Percentiles rank a stretch among this genome's conserved stretches.
Evolutionary conservation across 129 eudicot genomes (phyloP).

Genomic region (Tagetes patula): DNA sequence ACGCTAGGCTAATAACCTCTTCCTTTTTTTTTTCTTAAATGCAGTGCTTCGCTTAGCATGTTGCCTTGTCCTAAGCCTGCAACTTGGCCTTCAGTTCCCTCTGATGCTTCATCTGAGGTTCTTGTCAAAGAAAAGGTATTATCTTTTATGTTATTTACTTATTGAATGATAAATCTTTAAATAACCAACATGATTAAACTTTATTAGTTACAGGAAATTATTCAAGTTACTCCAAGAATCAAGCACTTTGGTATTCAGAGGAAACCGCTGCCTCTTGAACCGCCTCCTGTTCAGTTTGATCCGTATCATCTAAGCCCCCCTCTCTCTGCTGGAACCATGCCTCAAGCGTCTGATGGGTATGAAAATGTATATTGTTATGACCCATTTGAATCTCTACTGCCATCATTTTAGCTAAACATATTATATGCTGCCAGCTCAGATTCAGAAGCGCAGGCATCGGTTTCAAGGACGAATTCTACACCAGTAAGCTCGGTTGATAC

Average conservation of each 20-base stretch:
- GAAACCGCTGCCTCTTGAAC: constrained; percentile 88
- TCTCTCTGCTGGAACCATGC: constrained; percentile 75
- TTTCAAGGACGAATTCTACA: constrained; percentile 55
- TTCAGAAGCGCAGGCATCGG: constrained; percentile 39
- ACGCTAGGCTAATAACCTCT: not conserved
- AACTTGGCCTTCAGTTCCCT: constrained; percentile 79
- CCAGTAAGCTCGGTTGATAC: constrained; percentile 56
- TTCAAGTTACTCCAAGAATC: constrained; percentile 61
- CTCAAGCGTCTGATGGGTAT: constrained; percentile 67
- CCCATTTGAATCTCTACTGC: not conserved
- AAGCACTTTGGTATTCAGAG: constrained; percentile 88
- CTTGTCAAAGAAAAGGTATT: constrained; percentile 77
- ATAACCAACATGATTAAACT: constrained; percentile 15
- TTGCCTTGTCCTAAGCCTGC: constrained; percentile 97
- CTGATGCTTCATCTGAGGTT: constrained; percentile 74
- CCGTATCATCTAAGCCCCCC: constrained; percentile 82
- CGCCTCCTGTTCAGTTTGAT: constrained; percentile 71
- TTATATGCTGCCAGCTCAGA: constrained; percentile 56
- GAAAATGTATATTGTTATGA: not conserved
- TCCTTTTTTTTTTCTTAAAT: not conserved
- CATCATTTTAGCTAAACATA: constrained; percentile 5
- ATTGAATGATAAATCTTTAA: constrained; percentile 10
- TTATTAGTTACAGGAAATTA: constrained; percentile 53
- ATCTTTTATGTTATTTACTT: not conserved
- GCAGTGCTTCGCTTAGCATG: constrained; percentile 93